Conservation (phyloP, 495 filamentous ascomycete species). For the Xylaria acuta region DNA sequence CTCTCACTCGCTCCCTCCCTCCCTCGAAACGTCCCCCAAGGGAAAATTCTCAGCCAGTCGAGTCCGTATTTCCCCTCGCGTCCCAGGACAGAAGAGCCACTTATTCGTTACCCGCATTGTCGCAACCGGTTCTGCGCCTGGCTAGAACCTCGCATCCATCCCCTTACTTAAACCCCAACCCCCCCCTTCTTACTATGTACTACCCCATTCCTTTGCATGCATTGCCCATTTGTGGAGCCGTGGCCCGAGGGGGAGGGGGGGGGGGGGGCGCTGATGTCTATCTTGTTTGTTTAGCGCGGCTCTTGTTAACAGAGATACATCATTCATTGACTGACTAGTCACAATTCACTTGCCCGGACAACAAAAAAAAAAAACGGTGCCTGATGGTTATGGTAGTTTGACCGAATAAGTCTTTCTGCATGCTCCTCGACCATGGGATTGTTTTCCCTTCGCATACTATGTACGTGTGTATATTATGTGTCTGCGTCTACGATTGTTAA, state of each 20-base stretch:
- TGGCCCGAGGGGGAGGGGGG: neutral
- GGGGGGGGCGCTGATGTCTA: neutral
- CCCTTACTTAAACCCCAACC: too few species aligned
- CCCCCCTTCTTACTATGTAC: too few species aligned
- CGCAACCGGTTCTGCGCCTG: neutral
- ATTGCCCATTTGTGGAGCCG: neutral
- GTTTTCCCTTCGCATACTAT: neutral
- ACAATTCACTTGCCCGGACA: slow-evolving; percentile 10
- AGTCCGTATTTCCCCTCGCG: neutral
- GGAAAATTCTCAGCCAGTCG: slow-evolving; percentile 5
- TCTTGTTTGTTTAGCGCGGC: too few species aligned
- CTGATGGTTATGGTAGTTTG: neutral
- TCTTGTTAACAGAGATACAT: neutral
- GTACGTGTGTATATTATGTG: neutral
- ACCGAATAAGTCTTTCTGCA: neutral
- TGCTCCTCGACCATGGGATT: neutral
- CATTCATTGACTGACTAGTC: slow-evolving; percentile 17
- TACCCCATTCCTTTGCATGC: neutral
- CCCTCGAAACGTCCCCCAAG: neutral
- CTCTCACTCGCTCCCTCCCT: neutral
- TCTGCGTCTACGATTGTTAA: neutral
- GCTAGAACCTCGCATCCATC: too few species aligned
- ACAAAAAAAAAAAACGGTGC: neutral
- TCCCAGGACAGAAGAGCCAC: neutral
- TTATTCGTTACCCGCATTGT: neutral